Percentiles rank a stretch among this genome's conserved stretches.
These are phyloP conservation scores for Fusarium longipes DNA, from an alignment of 2,329 filamentous ascomycete genomes.

Conservation along the genomic window DNA sequence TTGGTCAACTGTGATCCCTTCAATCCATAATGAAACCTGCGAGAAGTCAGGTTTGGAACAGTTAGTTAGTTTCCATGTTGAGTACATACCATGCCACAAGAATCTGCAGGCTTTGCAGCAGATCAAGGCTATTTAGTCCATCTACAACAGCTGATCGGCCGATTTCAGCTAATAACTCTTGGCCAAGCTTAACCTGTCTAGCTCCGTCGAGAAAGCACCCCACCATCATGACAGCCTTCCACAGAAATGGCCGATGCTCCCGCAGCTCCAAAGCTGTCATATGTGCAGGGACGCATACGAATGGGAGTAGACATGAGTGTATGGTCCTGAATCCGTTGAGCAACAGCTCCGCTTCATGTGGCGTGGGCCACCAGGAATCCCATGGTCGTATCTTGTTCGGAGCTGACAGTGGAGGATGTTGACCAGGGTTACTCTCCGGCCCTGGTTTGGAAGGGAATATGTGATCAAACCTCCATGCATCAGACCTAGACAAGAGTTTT, in stretches of 20 bases:
- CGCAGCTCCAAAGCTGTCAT: slow-evolving; percentile 54
- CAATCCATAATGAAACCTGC: slow-evolving; percentile 60
- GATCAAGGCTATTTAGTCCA: slow-evolving; percentile 58
- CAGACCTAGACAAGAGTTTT: slow-evolving; percentile 18
- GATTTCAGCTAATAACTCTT: slow-evolving; percentile 58
- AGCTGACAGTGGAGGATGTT: slow-evolving; percentile 24
- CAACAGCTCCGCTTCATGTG: slow-evolving; percentile 55
- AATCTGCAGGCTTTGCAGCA: slow-evolving; percentile 60
- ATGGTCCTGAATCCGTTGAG: slow-evolving; percentile 52
- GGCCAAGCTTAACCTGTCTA: slow-evolving; percentile 58
- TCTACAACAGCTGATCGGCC: slow-evolving; percentile 54
- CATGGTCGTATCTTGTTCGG: slow-evolving; percentile 33
- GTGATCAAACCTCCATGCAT: slow-evolving; percentile 48
- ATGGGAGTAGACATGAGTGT: slow-evolving; percentile 57
- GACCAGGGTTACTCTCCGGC: neutral
- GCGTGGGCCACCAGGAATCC: slow-evolving; percentile 56
- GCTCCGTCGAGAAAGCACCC: slow-evolving; percentile 56
- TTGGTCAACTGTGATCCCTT: slow-evolving; percentile 63
- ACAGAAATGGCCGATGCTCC: slow-evolving; percentile 57
- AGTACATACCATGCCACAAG: slow-evolving; percentile 59
- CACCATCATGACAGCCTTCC: slow-evolving; percentile 62
- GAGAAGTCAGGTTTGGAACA: slow-evolving; percentile 22
- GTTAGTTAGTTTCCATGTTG: neutral
- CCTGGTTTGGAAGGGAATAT: slow-evolving; percentile 50
- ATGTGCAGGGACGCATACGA: slow-evolving; percentile 55